A percentile compares a stretch with the other conserved stretches of the same genome.
phyloP scores from a whole-genome alignment of 139 green algal species.

The Micractinium sp. region DNA sequence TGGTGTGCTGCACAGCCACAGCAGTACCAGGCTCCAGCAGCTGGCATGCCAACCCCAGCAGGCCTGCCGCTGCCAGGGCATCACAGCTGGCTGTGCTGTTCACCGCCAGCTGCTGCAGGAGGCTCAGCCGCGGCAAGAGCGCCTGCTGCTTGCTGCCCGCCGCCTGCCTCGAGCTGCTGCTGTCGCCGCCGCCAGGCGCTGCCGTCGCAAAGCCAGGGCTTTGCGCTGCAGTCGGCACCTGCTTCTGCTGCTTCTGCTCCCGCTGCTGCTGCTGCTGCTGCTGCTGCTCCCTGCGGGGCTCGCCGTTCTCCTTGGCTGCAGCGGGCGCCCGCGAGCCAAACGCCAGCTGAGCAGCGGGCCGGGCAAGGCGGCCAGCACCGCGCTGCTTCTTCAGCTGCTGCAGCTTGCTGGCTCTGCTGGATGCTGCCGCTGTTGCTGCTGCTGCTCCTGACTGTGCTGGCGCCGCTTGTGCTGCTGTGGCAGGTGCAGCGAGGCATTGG shows the following conservation, averaged over 20 bases:
- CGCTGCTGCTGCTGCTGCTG: neutral
- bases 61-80: neutral
- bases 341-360: neutral
- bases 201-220: neutral
- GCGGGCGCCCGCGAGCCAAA: neutral
- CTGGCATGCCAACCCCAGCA: neutral
- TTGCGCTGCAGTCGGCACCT: neutral
- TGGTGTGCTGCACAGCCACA: neutral
- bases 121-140: neutral
- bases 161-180: neutral
- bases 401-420: neutral
- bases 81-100: neutral
- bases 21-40: neutral
- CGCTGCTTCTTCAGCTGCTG: neutral
- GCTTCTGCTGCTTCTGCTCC: neutral
- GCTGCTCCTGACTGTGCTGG: neutral
- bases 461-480: neutral
- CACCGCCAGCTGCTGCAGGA: conserved; percentile 7
- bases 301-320: no score
- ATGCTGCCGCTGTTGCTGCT: neutral
- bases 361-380: neutral
- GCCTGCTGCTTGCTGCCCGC: neutral
- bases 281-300: neutral
- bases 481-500: neutral
- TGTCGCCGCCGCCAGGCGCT: neutral